Base-by-base conservation (phyloP, 352 stramenopile species). In the Pythium pectinolyticum region DNA sequence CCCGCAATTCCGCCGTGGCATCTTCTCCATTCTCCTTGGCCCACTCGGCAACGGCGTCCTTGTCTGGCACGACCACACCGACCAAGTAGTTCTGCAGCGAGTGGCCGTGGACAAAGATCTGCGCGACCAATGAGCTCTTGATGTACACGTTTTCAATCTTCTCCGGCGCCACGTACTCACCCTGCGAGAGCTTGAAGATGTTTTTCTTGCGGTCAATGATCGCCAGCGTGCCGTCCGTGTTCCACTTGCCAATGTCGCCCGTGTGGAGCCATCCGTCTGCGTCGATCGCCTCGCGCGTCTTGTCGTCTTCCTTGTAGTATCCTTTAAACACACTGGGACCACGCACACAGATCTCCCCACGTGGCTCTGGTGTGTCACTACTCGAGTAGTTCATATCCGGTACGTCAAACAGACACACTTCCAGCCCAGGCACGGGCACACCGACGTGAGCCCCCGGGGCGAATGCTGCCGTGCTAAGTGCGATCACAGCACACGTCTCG, bases 51-150 rank as follows among this genome's bases (percentile, higher is more conserved):
- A 68, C 62, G 19, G 75, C 49, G 25, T 82, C 74, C 30, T 69
- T 61, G 45, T 90, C 79, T 0, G 79, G 77, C 20, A 98, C 89
- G n/a, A 98, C 69, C 41, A 99, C 79, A 10, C 87, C 93, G 27
- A 99, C 92, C 31, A 98, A 75, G 49, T 69, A 90, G 63, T 73
- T 96, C 69, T 98, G 87, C 28, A 97, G 81, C 17, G 88, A 97
- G 76, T 98, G 93, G n/a, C 96, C 96, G 72, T 98, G 89, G 1
- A 98, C 88, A 71, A 98, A 98, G 34, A 86, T 70, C 77, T 98
- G 93, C 19, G 76, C 88, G 34, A 98, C 88, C 63, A 97, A 96
- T 2, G 77, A 70, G 64, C 73, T 90, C 59, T 95, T 96, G 45
- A 76, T 75, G 28, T 97, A 97, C 3, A 91, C 78, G 75, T 97